Conservation (phyloP, 495 filamentous ascomycete genomes). For the Penicillium diatomitis region DNA sequence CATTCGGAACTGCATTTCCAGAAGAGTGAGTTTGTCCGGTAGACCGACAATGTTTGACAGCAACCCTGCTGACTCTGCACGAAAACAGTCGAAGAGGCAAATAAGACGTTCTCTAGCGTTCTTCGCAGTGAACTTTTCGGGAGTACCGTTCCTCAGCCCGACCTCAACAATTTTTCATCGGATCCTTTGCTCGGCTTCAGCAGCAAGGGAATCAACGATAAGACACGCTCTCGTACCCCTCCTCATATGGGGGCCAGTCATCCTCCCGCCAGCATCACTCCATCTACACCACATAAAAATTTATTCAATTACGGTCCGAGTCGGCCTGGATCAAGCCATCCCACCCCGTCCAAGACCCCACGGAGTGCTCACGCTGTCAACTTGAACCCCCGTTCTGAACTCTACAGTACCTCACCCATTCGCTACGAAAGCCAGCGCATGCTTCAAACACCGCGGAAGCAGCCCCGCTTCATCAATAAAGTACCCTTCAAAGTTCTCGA, state of each 20-base stretch:
- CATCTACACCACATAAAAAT: slow-evolving; percentile 94
- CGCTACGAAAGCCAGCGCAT: slow-evolving; percentile 84
- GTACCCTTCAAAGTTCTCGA: slow-evolving; percentile 97
- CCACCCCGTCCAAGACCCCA: slow-evolving; percentile 81
- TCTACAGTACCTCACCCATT: slow-evolving; percentile 90
- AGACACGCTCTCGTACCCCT: slow-evolving; percentile 70
- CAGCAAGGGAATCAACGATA: slow-evolving; percentile 51
- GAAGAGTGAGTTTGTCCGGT: slow-evolving; percentile 53
- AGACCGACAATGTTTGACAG: not conserved
- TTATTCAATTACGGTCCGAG: slow-evolving; percentile 89
- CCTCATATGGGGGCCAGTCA: slow-evolving; percentile 55
- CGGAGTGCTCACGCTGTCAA: slow-evolving; percentile 78
- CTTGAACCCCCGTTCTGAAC: slow-evolving; percentile 76
- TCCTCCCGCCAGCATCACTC: slow-evolving; percentile 64
- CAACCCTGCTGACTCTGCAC: not conserved
- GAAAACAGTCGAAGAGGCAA: slow-evolving; percentile 80
- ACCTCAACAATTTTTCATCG: slow-evolving; percentile 55
- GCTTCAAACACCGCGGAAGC: slow-evolving; percentile 78
- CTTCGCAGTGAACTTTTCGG: slow-evolving; percentile 88
- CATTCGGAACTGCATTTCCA: slow-evolving; percentile 92
- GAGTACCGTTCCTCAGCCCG: slow-evolving; percentile 71
- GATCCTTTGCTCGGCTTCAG: slow-evolving; percentile 52
- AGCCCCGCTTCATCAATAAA: slow-evolving; percentile 82
- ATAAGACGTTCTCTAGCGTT: slow-evolving; percentile 80
- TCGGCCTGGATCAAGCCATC: slow-evolving; percentile 60